These are phyloP conservation scores for Collybia sp. DNA, from an alignment of 768 basidiomycete species.

Conservation along the genomic window DNA sequence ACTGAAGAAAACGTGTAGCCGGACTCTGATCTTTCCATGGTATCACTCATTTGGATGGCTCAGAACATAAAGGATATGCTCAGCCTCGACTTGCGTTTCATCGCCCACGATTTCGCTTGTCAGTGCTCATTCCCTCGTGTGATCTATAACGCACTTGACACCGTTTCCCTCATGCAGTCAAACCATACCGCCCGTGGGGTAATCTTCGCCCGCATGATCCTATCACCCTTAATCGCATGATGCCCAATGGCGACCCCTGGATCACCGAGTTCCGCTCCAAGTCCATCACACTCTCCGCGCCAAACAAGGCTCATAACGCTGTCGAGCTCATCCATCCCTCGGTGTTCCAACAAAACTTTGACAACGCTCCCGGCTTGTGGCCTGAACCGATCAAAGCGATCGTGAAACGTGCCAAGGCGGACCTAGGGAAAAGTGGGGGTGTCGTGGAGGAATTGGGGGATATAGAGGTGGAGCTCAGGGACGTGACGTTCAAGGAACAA, in stretches of 20 bases:
- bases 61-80: neutral
- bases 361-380: neutral
- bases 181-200: neutral
- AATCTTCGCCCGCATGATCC: neutral
- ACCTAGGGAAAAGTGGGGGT: no score
- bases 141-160: neutral
- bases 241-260: no score
- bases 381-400: neutral
- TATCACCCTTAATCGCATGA: neutral
- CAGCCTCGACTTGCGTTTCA: neutral
- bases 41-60: neutral
- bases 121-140: neutral
- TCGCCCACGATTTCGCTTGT: neutral
- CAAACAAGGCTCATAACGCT: neutral
- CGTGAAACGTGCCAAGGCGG: neutral
- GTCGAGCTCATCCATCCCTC: neutral
- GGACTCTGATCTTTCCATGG: neutral
- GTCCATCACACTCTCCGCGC: neutral
- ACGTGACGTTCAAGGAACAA: neutral
- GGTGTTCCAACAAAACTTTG: neutral
- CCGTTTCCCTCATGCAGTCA: neutral
- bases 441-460: neutral
- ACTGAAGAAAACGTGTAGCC: no score
- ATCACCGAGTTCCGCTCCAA: neutral
- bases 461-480: neutral